phyloP scores from a whole-genome alignment of 1,284 basidiomycete species.

The Fistulinella staudtii region DNA sequence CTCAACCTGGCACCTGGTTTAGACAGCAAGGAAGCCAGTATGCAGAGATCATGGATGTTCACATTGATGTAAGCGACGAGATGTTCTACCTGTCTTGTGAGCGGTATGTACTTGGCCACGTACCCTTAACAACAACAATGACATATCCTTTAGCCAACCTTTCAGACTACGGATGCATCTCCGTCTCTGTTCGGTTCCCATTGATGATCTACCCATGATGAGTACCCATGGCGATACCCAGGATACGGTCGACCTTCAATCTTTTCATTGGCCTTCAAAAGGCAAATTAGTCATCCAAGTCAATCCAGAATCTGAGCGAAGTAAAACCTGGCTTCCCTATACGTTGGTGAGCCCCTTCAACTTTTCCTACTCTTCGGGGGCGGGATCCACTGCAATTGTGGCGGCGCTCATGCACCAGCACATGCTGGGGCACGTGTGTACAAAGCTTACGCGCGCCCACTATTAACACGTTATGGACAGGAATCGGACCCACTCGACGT shows the following conservation, averaged over 20 bases:
- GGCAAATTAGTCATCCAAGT: slow-evolving; percentile 29
- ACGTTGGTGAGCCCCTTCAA: slow-evolving; percentile 16
- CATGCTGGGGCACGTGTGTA: too few species aligned
- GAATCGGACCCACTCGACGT: slow-evolving; percentile 25
- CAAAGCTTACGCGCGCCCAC: background rate
- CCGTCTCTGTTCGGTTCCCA: slow-evolving; percentile 22
- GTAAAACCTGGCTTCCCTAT: slow-evolving; percentile 29
- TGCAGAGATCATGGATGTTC: slow-evolving; percentile 24
- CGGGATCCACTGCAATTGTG: background rate
- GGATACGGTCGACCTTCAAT: slow-evolving; percentile 1
- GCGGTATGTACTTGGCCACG: too few species aligned
- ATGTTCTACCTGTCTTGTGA: slow-evolving; percentile 20
- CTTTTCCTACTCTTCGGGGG: background rate
- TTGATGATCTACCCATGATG: too few species aligned
- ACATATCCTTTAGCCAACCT: slow-evolving; percentile 6
- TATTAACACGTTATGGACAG: slow-evolving; percentile 4
- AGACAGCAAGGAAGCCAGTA: slow-evolving; percentile 15
- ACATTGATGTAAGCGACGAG: slow-evolving; percentile 18
- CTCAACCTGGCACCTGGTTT: slow-evolving; percentile 27
- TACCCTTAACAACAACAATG: too few species aligned
- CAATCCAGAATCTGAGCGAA: slow-evolving; percentile 20
- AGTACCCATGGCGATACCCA: background rate
- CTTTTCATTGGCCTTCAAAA: slow-evolving; percentile 21
- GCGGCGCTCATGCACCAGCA: background rate
- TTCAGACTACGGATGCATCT: slow-evolving; percentile 19